Evolutionary conservation across 495 filamentous ascomycete genomes (phyloP).

Genomic region (Aspergillus cristatus): DNA sequence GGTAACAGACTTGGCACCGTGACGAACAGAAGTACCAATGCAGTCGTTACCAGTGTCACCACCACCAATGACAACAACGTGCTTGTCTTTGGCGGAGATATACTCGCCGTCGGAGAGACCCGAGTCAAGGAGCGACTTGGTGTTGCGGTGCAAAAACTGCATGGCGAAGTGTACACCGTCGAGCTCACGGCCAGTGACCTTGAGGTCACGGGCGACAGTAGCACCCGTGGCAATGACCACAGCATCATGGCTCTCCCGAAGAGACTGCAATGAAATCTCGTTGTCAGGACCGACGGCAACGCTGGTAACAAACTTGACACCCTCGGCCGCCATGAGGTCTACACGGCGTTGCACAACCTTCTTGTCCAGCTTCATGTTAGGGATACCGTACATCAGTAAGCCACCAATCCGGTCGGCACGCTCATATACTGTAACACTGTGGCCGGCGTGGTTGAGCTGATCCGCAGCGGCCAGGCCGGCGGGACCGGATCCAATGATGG

Average conservation of each 20-base stretch:
- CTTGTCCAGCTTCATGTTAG: constrained; percentile 99
- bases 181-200: constrained; percentile 82
- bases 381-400: constrained; percentile 97
- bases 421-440: constrained; percentile 91
- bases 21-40: constrained; percentile 96
- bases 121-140: constrained; percentile 95
- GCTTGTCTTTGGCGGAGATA: constrained; percentile 93
- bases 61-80: constrained; percentile 96
- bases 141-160: constrained; percentile 98
- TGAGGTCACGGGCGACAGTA: constrained; percentile 92
- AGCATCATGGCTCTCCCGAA: constrained; percentile 71
- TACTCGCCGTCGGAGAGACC: constrained; percentile 77
- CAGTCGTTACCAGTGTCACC: constrained; percentile 99
- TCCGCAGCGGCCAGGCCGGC: constrained; percentile 88
- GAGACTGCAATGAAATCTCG: constrained; percentile 58
- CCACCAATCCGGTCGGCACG: constrained; percentile 88
- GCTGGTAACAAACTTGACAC: constrained; percentile 72
- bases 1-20: constrained; percentile 90
- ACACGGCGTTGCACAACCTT: constrained; percentile 92
- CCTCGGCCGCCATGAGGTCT: constrained; percentile 92
- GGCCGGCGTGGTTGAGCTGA: constrained; percentile 91
- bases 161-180: constrained; percentile 97
- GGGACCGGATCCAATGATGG: constrained; percentile 91
- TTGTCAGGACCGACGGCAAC: constrained; percentile 70
- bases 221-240: constrained; percentile 95